A percentile compares a stretch with the other conserved stretches of the same genome.
Evolutionary conservation across 1,139 yeast genomes (phyloP).

Genomic region (Zhuliangozyma parablackwelliae): DNA sequence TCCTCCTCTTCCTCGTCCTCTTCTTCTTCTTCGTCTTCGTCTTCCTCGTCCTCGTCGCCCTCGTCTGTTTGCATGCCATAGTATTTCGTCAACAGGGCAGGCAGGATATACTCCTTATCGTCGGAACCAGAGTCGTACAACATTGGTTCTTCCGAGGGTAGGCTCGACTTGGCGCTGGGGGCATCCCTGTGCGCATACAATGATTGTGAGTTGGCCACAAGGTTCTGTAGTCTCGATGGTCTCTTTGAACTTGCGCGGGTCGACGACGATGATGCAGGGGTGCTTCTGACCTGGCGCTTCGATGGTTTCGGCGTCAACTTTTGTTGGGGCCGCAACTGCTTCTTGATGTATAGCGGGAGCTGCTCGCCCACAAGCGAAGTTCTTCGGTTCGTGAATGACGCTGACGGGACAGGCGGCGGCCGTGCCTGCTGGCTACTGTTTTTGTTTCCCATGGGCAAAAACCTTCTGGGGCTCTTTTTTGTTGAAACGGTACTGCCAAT

Average conservation of each 20-base stretch:
- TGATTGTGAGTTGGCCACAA: slow-evolving; percentile 36
- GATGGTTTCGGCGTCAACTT: slow-evolving; percentile 8
- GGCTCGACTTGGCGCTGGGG: not conserved
- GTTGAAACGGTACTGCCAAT: slow-evolving; percentile 1
- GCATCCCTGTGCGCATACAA: slow-evolving; percentile 28
- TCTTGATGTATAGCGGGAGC: slow-evolving; percentile 35
- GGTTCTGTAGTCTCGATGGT: slow-evolving; percentile 29
- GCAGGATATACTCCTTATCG: slow-evolving; percentile 41
- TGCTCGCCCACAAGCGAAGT: slow-evolving; percentile 36
- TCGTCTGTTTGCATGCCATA: slow-evolving; percentile 22
- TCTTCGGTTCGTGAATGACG: slow-evolving; percentile 14
- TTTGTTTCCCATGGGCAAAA: not conserved
- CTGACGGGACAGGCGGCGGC: too few species aligned
- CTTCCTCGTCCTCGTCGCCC: slow-evolving; percentile 15
- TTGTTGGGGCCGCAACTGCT: slow-evolving; percentile 20
- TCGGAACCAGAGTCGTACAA: slow-evolving; percentile 19
- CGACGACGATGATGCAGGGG: slow-evolving; percentile 3
- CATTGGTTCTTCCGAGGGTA: slow-evolving; percentile 4
- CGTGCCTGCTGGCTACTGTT: too few species aligned
- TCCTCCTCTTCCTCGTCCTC: slow-evolving; percentile 14
- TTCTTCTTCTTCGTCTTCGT: slow-evolving; percentile 15
- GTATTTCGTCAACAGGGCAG: slow-evolving; percentile 34
- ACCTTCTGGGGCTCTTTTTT: not conserved
- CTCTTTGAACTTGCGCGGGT: slow-evolving; percentile 6
- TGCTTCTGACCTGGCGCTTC: slow-evolving; percentile 1